Percentiles rank a stretch among this genome's conserved stretches.
Evolutionary conservation across 352 stramenopile genomes (phyloP).

Genomic region (Phytophthora aleatoria): DNA sequence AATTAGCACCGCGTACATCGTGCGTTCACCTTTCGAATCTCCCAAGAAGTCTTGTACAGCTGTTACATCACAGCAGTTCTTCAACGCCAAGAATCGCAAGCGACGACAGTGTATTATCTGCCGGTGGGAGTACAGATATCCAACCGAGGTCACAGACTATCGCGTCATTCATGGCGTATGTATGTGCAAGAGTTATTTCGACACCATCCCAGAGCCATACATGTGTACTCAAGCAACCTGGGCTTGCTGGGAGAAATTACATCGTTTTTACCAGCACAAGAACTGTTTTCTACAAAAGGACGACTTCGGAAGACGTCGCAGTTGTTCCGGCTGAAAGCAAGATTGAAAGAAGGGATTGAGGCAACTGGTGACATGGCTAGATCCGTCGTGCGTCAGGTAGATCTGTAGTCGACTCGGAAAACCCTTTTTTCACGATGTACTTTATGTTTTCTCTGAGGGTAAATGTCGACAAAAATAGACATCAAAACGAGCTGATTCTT

Average conservation of each 20-base stretch:
- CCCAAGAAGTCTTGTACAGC: not conserved
- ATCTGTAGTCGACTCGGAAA: too few species aligned
- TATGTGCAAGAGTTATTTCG: not conserved
- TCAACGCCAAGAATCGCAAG: not conserved
- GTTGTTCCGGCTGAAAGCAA: constrained; percentile 3
- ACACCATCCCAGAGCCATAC: not conserved
- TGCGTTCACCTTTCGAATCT: not conserved
- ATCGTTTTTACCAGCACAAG: not conserved
- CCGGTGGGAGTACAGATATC: not conserved
- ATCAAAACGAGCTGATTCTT: too few species aligned
- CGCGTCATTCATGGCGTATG: not conserved
- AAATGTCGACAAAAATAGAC: too few species aligned
- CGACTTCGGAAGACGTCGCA: not conserved
- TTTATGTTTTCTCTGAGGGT: too few species aligned
- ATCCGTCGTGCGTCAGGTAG: not conserved
- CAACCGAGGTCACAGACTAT: not conserved
- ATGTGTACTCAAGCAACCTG: not conserved
- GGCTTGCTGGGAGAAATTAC: not conserved
- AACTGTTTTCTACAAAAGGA: constrained; percentile 6
- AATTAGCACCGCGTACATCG: not conserved
- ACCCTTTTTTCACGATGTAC: too few species aligned
- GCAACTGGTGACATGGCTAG: not conserved
- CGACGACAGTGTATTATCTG: not conserved
- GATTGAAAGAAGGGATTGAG: not conserved
- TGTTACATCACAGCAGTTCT: not conserved